Percentiles rank a stretch among this genome's conserved stretches.
phyloP scores from a whole-genome alignment of 2,329 filamentous ascomycete species.

The Fusarium sp. region DNA sequence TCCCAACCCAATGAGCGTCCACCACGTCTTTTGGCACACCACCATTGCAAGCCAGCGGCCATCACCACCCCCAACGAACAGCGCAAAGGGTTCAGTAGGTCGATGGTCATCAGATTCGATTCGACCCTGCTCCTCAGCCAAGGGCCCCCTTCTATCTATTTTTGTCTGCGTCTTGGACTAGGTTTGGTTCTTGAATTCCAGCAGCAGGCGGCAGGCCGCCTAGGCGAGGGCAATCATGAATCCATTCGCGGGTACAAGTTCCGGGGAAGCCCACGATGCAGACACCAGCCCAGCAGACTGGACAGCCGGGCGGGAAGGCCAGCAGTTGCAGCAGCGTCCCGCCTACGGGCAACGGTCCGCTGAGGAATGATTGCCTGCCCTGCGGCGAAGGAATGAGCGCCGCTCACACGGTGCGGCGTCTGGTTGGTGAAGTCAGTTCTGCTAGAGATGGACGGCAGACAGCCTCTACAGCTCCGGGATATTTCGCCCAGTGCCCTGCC shows the following conservation, averaged over 20 bases:
- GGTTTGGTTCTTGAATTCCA: constrained; percentile 1
- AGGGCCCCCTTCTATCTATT: constrained; percentile 15
- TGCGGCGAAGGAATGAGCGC: constrained; percentile 11
- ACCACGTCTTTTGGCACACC: constrained; percentile 52
- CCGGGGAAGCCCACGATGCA: neutral
- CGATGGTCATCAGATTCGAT: constrained; percentile 33
- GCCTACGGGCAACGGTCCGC: constrained; percentile 40
- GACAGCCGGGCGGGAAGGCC: neutral
- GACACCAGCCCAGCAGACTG: neutral
- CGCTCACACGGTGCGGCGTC: constrained; percentile 29
- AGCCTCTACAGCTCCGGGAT: constrained; percentile 25
- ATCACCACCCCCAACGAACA: constrained; percentile 37
- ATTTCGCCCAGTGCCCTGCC: constrained; percentile 37
- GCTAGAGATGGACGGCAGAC: neutral
- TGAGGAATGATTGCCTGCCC: constrained; percentile 8
- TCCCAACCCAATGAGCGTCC: constrained; percentile 49
- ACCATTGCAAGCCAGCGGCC: constrained; percentile 37
- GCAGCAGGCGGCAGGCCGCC: constrained; percentile 6
- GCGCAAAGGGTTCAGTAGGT: constrained; percentile 31
- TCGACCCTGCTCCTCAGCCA: constrained; percentile 9
- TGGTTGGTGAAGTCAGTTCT: constrained; percentile 15
- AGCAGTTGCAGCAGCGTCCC: constrained; percentile 21
- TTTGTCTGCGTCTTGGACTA: constrained; percentile 20
- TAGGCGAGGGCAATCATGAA: constrained; percentile 1
- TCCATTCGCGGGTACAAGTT: neutral